These are phyloP conservation scores for Omphalea diandra DNA, from an alignment of 441 rosid species.

Conservation along the genomic window DNA sequence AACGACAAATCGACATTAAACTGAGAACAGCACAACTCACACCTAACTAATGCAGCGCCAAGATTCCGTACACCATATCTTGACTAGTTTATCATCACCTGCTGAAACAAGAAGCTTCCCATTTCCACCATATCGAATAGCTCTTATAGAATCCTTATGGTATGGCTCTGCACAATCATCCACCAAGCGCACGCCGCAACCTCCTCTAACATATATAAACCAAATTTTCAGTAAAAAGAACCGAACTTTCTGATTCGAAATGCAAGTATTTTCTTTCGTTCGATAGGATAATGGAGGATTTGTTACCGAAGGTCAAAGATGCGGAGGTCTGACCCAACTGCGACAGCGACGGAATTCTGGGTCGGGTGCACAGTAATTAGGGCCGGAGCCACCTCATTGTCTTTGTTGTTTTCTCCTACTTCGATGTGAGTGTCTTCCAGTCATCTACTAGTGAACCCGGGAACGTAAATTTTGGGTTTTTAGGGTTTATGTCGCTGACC, in stretches of 20 bases:
- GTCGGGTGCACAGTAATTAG: conserved; percentile 63
- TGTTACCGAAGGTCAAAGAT: conserved; percentile 65
- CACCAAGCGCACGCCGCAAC: conserved; percentile 46
- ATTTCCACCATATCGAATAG: conserved; percentile 58
- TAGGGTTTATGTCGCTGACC: conserved; percentile 42
- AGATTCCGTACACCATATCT: conserved; percentile 71
- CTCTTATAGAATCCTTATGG: conserved; percentile 75
- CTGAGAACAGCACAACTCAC: conserved; percentile 37
- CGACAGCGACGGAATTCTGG: conserved; percentile 63
- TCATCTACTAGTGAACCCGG: background rate
- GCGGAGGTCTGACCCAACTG: conserved; percentile 89
- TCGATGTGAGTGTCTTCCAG: conserved; percentile 41
- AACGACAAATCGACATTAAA: no score
- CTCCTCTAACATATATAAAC: conserved; percentile 43
- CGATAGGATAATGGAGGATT: background rate
- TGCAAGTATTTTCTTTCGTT: background rate
- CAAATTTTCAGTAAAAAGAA: background rate
- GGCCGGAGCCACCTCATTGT: conserved; percentile 75
- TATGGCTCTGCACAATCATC: conserved; percentile 55
- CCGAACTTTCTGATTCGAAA: background rate
- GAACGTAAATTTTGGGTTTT: background rate
- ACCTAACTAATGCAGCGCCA: conserved; percentile 63
- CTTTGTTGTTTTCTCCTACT: conserved; percentile 47
- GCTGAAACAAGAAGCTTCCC: conserved; percentile 80
- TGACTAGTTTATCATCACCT: conserved; percentile 84